Base-by-base conservation (phyloP, 371 early-diverging fungal species). In the Rhizopus stolonifer region DNA sequence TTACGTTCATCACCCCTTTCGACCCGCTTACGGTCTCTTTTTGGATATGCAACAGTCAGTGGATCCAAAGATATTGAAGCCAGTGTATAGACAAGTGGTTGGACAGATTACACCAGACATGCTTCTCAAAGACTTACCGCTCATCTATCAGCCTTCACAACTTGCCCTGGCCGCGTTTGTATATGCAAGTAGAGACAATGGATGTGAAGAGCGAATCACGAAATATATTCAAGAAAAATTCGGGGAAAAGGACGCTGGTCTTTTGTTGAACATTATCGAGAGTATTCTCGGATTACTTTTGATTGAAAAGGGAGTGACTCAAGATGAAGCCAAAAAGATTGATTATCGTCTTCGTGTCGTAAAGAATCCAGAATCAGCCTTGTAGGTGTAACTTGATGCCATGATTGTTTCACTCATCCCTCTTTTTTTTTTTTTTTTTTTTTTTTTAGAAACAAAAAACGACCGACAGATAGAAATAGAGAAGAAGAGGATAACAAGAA, bases 141-240 rank as follows among this genome's bases (percentile, higher is more conserved):
- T 95, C 55, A 68, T 88, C 18, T 91, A 90, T 62, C 86, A 84
- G 61, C 91, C 95, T 8, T 79, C 92, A 1, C 95, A 94, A 69
- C 83, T 95, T 18, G 94, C 93, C 3, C 47, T 93, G 46, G 92
- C 88, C 6, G 88, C 89, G 22, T 77, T 89, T 58, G 63, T 80
- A 53, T 64, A 87, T 25, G 91, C 93, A 5, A 79, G 87, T 15
- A 69, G 66, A 46, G 65, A 79, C n/a, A 68, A 69, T 26, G 77
- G 77, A 26, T 75, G 84, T 46, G 80, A 77, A 19, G 60, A 26
- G 17, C 49, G 48, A 19, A 46, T 42, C 8, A 50, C 14, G 38
- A 54, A 60, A 32, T 73, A 74, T 39, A 66, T 73, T 33, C 65
- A 72, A 18, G 54, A 61, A 42, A 44, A 70, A 19, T 74, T 82